Base-by-base conservation (phyloP, 805 yeast genomes). In the Yarrowia osloensis region DNA sequence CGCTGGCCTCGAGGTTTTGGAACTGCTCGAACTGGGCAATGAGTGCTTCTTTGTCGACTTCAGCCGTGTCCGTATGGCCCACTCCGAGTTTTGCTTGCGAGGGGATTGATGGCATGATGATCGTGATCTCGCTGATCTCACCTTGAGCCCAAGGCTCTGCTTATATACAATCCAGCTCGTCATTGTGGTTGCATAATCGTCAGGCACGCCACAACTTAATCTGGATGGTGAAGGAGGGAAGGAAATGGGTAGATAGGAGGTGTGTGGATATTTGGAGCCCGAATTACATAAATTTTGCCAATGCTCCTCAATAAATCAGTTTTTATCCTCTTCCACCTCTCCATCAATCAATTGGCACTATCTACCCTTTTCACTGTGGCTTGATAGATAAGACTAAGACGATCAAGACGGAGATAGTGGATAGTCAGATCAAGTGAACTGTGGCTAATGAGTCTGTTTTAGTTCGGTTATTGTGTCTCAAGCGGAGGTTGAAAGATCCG, bases 171-270 rank as follows among this genome's bases (percentile, higher is more conserved):
- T 13, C 5, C 39, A 50, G 15, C 37, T 31, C 39, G 55, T 50
- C 55, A 50, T 50, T 50, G 39, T 21, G 39, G 55, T 21, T 29
- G 55, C 39, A 31, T 50, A 31, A 50, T 50, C 55, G 55, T 50
- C 26, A 50, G 15, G 55, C 52, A 47, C 55, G 55, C 55, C 55
- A 50, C 55, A 50, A 50, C 55, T 31, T 31, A n/a, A 50, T 31
- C 39, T 5, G 17, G n/a, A 11, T 3, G 26, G 13, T 8, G 3
- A 19, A 39, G 39, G 19, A 6, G n/a, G 19, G 40, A 17, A 3
- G 19, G 37, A 8, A 13, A 12, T 33, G n/a, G n/a, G n/a, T n/a
- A n/a, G n/a, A n/a, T n/a, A 33, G 3, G 19, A 7, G 21, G 19
- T 6, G 40, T 17, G 40, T n/a, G 9, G 40, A 4, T 12, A 33